These are phyloP conservation scores for Mycena chlorophos DNA, from an alignment of 768 basidiomycete genomes.

Conservation along the genomic window DNA sequence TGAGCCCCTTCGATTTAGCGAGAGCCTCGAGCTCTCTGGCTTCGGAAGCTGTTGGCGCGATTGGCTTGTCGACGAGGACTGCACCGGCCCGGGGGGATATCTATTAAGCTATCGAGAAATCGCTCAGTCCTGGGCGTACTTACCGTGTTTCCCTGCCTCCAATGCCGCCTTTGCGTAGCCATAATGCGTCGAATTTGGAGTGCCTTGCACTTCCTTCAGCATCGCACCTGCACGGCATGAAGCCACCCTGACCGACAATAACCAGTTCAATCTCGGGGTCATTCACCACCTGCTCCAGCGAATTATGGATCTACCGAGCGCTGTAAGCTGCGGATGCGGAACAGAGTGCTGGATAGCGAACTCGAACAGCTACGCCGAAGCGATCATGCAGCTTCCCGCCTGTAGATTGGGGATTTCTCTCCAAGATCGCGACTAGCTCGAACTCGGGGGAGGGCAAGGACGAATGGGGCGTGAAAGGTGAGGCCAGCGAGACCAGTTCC, in stretches of 20 bases:
- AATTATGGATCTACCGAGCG: conserved; percentile 63
- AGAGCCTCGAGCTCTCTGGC: conserved; percentile 61
- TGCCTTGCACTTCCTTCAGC: conserved; percentile 26
- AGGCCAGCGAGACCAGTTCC: conserved; percentile 76
- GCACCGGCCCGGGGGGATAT: not conserved
- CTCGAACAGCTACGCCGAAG: conserved; percentile 57
- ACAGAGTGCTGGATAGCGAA: too few relatives aligned
- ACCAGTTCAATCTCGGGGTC: conserved; percentile 69
- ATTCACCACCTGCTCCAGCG: conserved; percentile 58
- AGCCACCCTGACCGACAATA: conserved; percentile 45
- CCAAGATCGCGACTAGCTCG: conserved; percentile 70
- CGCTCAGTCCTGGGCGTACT: too few relatives aligned
- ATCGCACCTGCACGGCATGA: not conserved
- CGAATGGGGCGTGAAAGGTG: conserved; percentile 80
- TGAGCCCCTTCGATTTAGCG: conserved; percentile 57
- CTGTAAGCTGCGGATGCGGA: too few relatives aligned
- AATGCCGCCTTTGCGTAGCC: conserved; percentile 62
- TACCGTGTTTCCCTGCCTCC: conserved; percentile 74
- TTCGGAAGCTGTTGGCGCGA: conserved; percentile 59
- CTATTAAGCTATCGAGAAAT: not conserved
- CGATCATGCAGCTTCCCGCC: conserved; percentile 66
- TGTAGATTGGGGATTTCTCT: conserved; percentile 61
- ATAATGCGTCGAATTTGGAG: conserved; percentile 77
- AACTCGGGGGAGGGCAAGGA: conserved; percentile 75
- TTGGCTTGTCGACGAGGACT: conserved; percentile 83